These are phyloP conservation scores for Gentiana macrophylla DNA, from an alignment of 257 asterid species.

Conservation along the genomic window DNA sequence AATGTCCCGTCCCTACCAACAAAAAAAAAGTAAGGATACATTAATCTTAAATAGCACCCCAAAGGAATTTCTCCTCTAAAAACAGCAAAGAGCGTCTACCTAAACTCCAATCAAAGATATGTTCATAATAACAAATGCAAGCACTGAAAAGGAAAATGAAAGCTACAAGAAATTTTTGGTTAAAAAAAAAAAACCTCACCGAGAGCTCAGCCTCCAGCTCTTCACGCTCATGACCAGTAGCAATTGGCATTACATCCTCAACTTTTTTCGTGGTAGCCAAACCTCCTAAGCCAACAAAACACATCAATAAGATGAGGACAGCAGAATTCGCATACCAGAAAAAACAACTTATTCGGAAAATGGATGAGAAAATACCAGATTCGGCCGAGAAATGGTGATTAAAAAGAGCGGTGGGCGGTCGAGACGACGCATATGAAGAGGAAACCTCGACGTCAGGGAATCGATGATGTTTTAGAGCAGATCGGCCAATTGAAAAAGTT, in stretches of 20 bases:
- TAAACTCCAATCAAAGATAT: background rate
- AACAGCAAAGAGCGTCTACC: background rate
- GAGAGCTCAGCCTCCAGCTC: constrained; percentile 82
- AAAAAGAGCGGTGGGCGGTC: constrained; percentile 27
- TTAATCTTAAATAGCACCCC: background rate
- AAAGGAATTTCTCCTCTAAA: background rate
- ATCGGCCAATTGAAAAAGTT: constrained; percentile 34
- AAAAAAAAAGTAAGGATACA: background rate
- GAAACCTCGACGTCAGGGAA: constrained; percentile 20
- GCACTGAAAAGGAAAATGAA: background rate
- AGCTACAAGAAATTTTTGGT: background rate
- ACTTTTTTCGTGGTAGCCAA: constrained; percentile 39
- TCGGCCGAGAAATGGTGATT: constrained; percentile 39
- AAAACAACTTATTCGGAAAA: background rate
- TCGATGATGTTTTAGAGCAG: constrained; percentile 32
- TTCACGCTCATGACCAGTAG: constrained; percentile 96
- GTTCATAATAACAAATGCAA: background rate
- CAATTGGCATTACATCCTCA: constrained; percentile 92
- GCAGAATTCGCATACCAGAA: background rate
- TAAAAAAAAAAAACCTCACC: constrained; percentile 27
- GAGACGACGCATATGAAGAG: constrained; percentile 24
- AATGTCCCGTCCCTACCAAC: constrained; percentile 50
- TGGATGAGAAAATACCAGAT: constrained; percentile 35
- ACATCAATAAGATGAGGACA: constrained; percentile 1
- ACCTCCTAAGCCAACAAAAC: constrained; percentile 21